phyloP scores from a whole-genome alignment of 2,329 filamentous ascomycete species.

The Fusarium napiforme region DNA sequence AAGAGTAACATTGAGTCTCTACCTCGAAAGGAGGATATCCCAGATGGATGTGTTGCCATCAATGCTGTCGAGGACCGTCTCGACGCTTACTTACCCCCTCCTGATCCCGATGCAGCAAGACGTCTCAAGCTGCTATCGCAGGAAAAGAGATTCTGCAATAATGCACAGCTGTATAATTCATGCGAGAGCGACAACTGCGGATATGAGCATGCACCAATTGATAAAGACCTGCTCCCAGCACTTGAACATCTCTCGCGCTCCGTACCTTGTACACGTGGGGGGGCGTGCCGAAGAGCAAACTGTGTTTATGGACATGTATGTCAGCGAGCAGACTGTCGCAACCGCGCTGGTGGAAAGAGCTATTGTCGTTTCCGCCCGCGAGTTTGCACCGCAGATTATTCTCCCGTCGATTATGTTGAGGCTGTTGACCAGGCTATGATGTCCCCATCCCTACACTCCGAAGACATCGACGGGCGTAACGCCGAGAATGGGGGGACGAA shows the following conservation, averaged over 20 bases:
- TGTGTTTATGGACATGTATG: conserved; percentile 40
- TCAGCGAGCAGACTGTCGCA: conserved; percentile 33
- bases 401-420: background rate
- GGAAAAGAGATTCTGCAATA: conserved; percentile 36
- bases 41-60: conserved; percentile 24
- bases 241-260: conserved; percentile 31
- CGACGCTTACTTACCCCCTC: conserved; percentile 21
- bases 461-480: conserved; percentile 26
- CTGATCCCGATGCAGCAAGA: conserved; percentile 9
- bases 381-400: conserved; percentile 34
- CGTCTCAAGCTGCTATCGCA: conserved; percentile 27
- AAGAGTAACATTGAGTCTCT: conserved; percentile 24
- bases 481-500: conserved; percentile 17
- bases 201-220: conserved; percentile 35
- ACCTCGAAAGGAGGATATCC: conserved; percentile 28
- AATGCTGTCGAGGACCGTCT: conserved; percentile 34
- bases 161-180: conserved; percentile 23
- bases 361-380: conserved; percentile 31
- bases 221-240: conserved; percentile 28
- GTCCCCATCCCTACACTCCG: conserved; percentile 26
- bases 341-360: conserved; percentile 24
- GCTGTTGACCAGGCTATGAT: background rate
- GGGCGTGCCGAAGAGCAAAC: conserved; percentile 22
- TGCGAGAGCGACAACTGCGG: conserved; percentile 32
- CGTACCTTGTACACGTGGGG: conserved; percentile 28